Conservation (phyloP, 2,329 filamentous ascomycete species). For the Fonsecaea erecta region DNA sequence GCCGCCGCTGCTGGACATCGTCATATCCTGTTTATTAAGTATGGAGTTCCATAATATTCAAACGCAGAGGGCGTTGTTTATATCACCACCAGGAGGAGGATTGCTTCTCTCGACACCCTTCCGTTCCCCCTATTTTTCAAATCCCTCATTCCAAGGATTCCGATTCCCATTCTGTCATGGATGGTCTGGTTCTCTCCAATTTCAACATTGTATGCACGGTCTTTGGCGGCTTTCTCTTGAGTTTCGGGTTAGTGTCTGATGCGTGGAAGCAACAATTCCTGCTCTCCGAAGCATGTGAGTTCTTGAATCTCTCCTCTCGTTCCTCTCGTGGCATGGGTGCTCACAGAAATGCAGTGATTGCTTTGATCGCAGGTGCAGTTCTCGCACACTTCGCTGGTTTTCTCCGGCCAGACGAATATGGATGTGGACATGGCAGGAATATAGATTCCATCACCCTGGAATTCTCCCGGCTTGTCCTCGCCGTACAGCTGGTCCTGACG, state of each 20-base stretch:
- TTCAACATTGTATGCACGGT: conserved; percentile 84
- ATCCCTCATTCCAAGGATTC: neutral
- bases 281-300: conserved; percentile 82
- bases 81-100: neutral
- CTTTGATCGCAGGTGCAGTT: conserved; percentile 73
- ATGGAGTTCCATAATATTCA: neutral
- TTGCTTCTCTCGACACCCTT: neutral
- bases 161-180: conserved; percentile 51
- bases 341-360: conserved; percentile 66
- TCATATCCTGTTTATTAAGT: neutral
- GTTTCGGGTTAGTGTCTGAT: conserved; percentile 89
- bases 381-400: conserved; percentile 80
- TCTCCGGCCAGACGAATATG: conserved; percentile 76
- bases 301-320: neutral
- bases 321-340: neutral
- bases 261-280: conserved; percentile 90
- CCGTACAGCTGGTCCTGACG: conserved; percentile 84
- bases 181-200: conserved; percentile 67
- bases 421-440: conserved; percentile 58
- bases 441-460: conserved; percentile 75
- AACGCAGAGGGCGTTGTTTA: neutral
- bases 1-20: too few species aligned
- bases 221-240: conserved; percentile 80
- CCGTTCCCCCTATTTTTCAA: too few species aligned
- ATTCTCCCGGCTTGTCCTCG: conserved; percentile 83